These are phyloP conservation scores for Eustoma russellianum DNA, from an alignment of 257 asterid species.

Conservation along the genomic window DNA sequence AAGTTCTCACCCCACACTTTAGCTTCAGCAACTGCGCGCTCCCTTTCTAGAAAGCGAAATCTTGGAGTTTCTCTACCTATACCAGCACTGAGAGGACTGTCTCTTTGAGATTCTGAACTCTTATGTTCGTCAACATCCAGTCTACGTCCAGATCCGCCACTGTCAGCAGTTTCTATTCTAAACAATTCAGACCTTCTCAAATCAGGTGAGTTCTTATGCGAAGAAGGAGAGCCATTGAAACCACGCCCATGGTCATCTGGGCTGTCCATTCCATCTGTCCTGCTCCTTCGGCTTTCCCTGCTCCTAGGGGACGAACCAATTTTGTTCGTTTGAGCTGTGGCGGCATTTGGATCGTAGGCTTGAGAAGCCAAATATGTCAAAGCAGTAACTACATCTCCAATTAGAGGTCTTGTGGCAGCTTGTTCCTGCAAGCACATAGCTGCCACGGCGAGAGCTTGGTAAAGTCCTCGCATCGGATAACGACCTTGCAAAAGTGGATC, in stretches of 20 bases:
- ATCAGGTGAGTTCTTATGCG: constrained; percentile 65
- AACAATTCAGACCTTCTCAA: constrained; percentile 50
- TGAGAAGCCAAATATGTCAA: constrained; percentile 68
- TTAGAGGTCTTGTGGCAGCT: constrained; percentile 81
- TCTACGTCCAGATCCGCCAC: constrained; percentile 53
- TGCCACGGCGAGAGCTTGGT: constrained; percentile 89
- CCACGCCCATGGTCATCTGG: constrained; percentile 34
- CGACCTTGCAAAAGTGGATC: constrained; percentile 84
- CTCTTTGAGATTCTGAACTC: constrained; percentile 40
- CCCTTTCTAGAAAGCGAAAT: constrained; percentile 66
- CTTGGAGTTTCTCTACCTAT: constrained; percentile 40
- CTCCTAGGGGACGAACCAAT: constrained; percentile 61
- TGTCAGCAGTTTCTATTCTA: constrained; percentile 45
- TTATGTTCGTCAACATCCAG: constrained; percentile 63
- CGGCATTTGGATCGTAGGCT: constrained; percentile 56
- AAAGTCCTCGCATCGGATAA: constrained; percentile 82
- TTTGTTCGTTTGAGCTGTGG: constrained; percentile 30
- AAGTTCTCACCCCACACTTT: constrained; percentile 92
- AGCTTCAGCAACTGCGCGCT: constrained; percentile 85
- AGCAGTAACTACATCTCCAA: constrained; percentile 89
- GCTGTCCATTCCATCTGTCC: constrained; percentile 41
- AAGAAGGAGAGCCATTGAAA: constrained; percentile 54
- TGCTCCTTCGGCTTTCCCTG: constrained; percentile 46
- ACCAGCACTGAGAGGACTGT: constrained; percentile 53
- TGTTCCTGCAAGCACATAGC: constrained; percentile 99